Evolutionary conservation across 306 rosid species (phyloP), one percentile per base, ranked within the genome.

Genomic region (Macrotyloma uniflorum): DNA sequence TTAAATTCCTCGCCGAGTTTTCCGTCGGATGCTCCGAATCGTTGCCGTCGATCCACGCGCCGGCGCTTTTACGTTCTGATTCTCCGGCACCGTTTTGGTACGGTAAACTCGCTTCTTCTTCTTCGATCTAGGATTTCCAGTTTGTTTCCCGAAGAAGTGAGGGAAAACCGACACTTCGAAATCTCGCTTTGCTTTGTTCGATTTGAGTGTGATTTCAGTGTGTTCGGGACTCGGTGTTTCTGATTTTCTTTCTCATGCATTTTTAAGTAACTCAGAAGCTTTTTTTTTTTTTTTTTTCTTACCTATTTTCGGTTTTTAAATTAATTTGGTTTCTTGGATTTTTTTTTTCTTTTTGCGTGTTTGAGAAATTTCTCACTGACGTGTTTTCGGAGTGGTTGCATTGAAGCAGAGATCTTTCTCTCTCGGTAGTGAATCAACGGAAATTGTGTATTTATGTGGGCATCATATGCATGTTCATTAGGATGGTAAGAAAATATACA

Each of bases 1-100:
- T 74, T 91, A 81, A 61, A 75, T 87, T 89, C 82, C 70, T 83
- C 85, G 80, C 78, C 90, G 87, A 72, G 38, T 63, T 82, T 77
- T 67, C 12, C 20, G 67, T 8, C 75, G 30, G 79, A 74, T 55
- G 67, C 78, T 57, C 24, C 66, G n/a, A 38, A 69, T 75, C 85
- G 8, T 64, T 43, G 78, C 49, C 63, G 76, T 79, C 51, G 50
- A 78, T 83, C 83, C 36, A 74, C 75, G 72, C 64, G 74, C 88
- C 64, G 90, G 69, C 66, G 81, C 65, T 83, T 83, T 65, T 20
- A 57, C 49, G 36, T 42, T 53, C 18, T 50, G 70, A 82, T 67
- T 72, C 40, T 54, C 50, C 63, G 61, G 23, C 75, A 42, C 87
- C 35, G 14, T 23, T 58, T 73, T 19, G 87, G 88, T 87, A 82